phyloP scores from a whole-genome alignment of 2,329 filamentous ascomycete species.

The Raffaelea albimanens region DNA sequence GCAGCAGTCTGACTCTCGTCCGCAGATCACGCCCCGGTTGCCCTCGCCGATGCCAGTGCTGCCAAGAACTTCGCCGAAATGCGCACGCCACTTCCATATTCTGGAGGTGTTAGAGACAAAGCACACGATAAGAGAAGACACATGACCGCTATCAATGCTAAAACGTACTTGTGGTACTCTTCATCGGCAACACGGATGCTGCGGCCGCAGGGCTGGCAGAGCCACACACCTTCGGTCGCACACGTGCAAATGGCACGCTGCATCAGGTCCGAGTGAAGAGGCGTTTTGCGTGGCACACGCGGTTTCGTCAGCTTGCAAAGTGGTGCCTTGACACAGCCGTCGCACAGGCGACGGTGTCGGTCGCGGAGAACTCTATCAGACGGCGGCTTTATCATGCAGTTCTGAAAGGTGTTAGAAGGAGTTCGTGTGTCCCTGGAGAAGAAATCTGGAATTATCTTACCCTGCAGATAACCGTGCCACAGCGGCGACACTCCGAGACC shows the following conservation, averaged over 20 bases:
- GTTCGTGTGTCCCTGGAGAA: background rate
- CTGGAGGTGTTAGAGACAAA: conserved; percentile 25
- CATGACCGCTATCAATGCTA: background rate
- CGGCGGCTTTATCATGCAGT: conserved; percentile 80
- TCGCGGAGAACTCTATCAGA: conserved; percentile 56
- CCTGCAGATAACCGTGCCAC: conserved; percentile 68
- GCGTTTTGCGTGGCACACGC: conserved; percentile 30
- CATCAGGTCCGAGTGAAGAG: conserved; percentile 47
- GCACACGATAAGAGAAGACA: no score
- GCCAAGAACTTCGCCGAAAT: conserved; percentile 72
- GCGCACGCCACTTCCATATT: conserved; percentile 83
- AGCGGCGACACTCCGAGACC: conserved; percentile 74
- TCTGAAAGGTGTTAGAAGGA: conserved; percentile 42
- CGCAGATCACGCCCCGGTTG: conserved; percentile 80
- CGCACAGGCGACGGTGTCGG: conserved; percentile 74
- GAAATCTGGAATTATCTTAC: conserved; percentile 38
- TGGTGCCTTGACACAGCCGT: conserved; percentile 63
- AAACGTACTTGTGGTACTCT: conserved; percentile 47
- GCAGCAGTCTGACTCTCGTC: conserved; percentile 67
- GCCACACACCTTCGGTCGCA: conserved; percentile 57
- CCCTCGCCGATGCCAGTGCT: conserved; percentile 84
- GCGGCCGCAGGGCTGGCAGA: conserved; percentile 76
- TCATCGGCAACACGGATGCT: conserved; percentile 52
- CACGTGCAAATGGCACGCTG: conserved; percentile 45
- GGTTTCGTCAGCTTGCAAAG: conserved; percentile 45